A percentile compares a stretch with the other conserved stretches of the same genome.
Conservation (phyloP, 805 yeast species). For the Wickerhamiella qilinensis region DNA sequence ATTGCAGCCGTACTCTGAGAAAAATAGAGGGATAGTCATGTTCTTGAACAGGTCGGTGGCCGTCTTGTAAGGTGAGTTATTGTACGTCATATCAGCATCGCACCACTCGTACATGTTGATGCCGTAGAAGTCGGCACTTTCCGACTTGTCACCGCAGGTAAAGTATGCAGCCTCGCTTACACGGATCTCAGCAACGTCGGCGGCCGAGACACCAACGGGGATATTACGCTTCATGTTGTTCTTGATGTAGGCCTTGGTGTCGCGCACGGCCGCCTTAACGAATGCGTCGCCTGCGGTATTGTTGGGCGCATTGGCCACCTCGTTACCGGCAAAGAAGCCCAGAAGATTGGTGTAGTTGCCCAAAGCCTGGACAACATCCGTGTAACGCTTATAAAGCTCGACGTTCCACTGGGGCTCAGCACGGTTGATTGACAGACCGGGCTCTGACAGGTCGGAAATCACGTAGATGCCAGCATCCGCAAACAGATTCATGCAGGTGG, state of each 20-base stretch:
- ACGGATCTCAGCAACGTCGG: constrained; percentile 75
- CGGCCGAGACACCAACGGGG: constrained; percentile 90
- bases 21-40: constrained; percentile 65
- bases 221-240: constrained; percentile 51
- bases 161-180: constrained; percentile 68
- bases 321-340: constrained; percentile 97
- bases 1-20: constrained; percentile 85
- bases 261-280: constrained; percentile 93
- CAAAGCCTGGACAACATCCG: constrained; percentile 62
- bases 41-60: constrained; percentile 59
- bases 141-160: constrained; percentile 49
- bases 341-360: constrained; percentile 62
- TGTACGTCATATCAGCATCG: constrained; percentile 40
- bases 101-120: constrained; percentile 85
- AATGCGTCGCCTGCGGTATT: constrained; percentile 85
- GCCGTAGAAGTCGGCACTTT: constrained; percentile 63
- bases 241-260: constrained; percentile 58
- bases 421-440: constrained; percentile 61
- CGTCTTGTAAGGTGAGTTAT: constrained; percentile 47
- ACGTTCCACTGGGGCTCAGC: constrained; percentile 65
- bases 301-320: constrained; percentile 68
- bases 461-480: constrained; percentile 83
- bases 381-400: constrained; percentile 58
- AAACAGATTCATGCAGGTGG: constrained; percentile 57
- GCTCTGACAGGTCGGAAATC: constrained; percentile 79